Conservation (phyloP, 1,284 basidiomycete genomes). For the Ustilago cynodontis region DNA sequence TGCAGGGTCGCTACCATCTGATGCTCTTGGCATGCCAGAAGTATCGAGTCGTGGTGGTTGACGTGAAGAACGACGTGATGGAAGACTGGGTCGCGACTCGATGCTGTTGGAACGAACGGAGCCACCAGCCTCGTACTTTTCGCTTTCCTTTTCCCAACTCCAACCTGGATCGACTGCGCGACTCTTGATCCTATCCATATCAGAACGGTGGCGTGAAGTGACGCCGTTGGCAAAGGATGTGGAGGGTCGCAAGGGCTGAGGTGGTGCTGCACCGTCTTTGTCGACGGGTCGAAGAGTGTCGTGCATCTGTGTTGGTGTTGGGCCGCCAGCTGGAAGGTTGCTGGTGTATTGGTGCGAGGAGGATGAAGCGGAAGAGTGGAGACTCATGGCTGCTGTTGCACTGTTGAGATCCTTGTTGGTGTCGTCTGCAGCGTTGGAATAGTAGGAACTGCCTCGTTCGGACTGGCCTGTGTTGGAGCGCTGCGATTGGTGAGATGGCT, state of each 20-base stretch:
- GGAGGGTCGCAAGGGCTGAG: slow-evolving; percentile 28
- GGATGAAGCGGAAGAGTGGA: slow-evolving; percentile 3
- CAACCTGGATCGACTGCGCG: slow-evolving; percentile 54
- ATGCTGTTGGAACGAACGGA: slow-evolving; percentile 42
- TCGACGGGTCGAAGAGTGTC: background rate
- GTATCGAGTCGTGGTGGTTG: slow-evolving; percentile 42
- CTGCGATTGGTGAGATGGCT: slow-evolving; percentile 18
- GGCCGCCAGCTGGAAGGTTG: background rate
- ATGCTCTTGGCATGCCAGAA: background rate
- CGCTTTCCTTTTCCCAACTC: slow-evolving; percentile 53
- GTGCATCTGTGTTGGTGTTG: background rate
- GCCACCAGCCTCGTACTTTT: slow-evolving; percentile 35
- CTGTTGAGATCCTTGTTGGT: slow-evolving; percentile 15
- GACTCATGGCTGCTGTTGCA: slow-evolving; percentile 25
- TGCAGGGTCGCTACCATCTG: slow-evolving; percentile 11
- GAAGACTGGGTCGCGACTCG: slow-evolving; percentile 41
- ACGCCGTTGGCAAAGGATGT: slow-evolving; percentile 32
- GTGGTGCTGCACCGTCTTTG: slow-evolving; percentile 10
- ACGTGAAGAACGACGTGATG: slow-evolving; percentile 36
- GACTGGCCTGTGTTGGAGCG: slow-evolving; percentile 36
- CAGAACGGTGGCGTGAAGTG: slow-evolving; percentile 34
- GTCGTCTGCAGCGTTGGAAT: slow-evolving; percentile 23
- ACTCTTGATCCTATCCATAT: slow-evolving; percentile 55
- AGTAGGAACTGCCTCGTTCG: slow-evolving; percentile 36
- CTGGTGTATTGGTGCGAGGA: slow-evolving; percentile 20